Evolutionary conservation across 164 flowering plant species (phyloP), one percentile per base, ranked within the genome.

Genomic region (Stephania cephalantha): DNA sequence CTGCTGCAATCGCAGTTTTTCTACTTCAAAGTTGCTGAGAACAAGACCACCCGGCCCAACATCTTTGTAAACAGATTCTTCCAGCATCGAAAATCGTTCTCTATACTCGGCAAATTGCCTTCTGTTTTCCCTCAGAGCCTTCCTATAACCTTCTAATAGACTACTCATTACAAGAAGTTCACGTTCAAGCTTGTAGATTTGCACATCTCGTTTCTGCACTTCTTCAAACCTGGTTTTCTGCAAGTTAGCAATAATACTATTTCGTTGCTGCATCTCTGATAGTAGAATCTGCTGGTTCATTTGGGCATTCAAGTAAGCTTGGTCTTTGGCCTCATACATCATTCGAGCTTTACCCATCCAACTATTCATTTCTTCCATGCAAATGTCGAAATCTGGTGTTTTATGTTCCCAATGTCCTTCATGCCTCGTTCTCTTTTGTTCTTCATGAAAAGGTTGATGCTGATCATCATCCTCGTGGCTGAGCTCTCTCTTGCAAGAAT

Each of bases 31-130:
- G 18, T 71, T 42, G 74, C 87, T 92, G 75, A 92, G 77, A 72
- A 93, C 91, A 71, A 92, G 71, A 70, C 98, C 98, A 5, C 95
- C 93, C 74, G 85, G 74, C 18, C 88, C 83, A 73, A 87, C 92
- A 82, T 92, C 97, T 80, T 71, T 89, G 81, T 93, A 95, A 35
- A 90, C 76, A 7, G 98, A 90, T 70, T 90, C 95, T 71, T 85
- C 91, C 68, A 78, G 85, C 75, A 76, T 81, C 30, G 81, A 85
- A 75, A n/a, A 75, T 0, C 77, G 82, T 74, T 84, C 79, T 77
- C 94, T 83, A 48, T 91, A 94, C 55, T 94, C 95, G 42, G 85
- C 55, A 73, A 94, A 94, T 61, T 81, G 80, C 66, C 72, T 73
- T 1, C 82, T 77, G n/a, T 86, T 88, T 75, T 84, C 88, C 82